These are phyloP conservation scores for Globisporangium abappressorium DNA, from an alignment of 352 stramenopile species.

Conservation along the genomic window DNA sequence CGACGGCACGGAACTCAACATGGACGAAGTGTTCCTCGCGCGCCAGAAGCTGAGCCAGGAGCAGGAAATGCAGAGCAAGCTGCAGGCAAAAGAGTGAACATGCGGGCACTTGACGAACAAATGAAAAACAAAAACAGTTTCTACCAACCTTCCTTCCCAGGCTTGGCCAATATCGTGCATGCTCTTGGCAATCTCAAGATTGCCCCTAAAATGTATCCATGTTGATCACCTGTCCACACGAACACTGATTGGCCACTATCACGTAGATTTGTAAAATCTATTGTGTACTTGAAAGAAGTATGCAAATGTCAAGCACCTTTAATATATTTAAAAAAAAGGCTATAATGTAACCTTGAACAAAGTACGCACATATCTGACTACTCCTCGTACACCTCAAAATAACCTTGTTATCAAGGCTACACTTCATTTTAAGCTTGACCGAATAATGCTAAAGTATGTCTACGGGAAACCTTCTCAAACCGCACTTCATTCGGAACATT, in stretches of 20 bases:
- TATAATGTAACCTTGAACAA: neutral
- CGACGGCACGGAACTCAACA: constrained; percentile 80
- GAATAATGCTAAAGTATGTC: neutral
- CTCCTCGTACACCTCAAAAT: neutral
- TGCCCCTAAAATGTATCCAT: neutral
- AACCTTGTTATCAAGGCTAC: neutral
- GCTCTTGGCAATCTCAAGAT: no score
- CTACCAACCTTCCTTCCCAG: no score
- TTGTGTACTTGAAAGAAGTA: neutral
- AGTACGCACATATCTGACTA: neutral
- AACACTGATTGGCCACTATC: neutral
- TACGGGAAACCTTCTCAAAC: neutral
- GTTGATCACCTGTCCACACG: neutral
- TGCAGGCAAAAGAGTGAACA: neutral
- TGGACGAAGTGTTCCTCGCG: constrained; percentile 73
- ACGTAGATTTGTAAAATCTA: neutral
- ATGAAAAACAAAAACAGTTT: neutral
- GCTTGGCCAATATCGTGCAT: no score
- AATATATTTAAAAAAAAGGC: neutral
- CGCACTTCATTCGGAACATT: neutral
- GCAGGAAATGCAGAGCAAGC: constrained; percentile 25
- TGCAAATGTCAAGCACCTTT: neutral
- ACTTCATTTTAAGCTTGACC: neutral
- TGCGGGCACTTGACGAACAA: neutral
- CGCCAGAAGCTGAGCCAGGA: constrained; percentile 25